Evolutionary conservation across 768 basidiomycete genomes (phyloP), one percentile per base, ranked within the genome.

Genomic region (Lentinula aciculospora): DNA sequence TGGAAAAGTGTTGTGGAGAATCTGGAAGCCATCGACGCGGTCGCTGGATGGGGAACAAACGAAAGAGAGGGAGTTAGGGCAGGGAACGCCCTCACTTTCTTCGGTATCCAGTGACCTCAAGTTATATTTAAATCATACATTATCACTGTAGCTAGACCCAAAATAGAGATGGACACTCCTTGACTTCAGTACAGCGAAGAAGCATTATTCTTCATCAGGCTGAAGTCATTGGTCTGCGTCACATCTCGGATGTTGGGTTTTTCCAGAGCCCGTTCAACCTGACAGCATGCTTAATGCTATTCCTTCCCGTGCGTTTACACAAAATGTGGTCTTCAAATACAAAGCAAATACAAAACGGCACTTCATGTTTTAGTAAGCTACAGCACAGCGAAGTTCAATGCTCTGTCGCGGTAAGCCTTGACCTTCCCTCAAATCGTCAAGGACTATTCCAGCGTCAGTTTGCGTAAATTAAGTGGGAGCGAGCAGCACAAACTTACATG

Each of bases 1-100:
- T 94, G 93, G 93, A 80, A 74, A 70, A 92, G 89, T 65, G 92
- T 93, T 3, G 82, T 89, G 36, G 90, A 92, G 63, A 95, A 94
- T 69, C 66, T 94, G 57, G 83, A 88, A 55, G 92, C 92, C 2
- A 92, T 94, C 59, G 77, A 83, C 45, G 74, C 69, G 3, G 86
- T 88, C 9, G 69, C 76, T 45, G 82, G 83, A 6, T 90, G 90
- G 80, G 72, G 68, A 19, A 71, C 79, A n/a, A 73, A 67, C 23
- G 85, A 88, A 56, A 85, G 82, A 64, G 77, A 78, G 1, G 81
- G 77, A 5, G 91, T 92, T 8, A 75, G 81, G 42, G 91, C 89
- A 9, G 72, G 72, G 36, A 94, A 94, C 64, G 93, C 92, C 4
- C 63, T 92, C 25, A 71, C 74, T 60, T 69, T 95, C 58, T 93